These are phyloP conservation scores for Hypomontagnella submonticulosa DNA, from an alignment of 495 filamentous ascomycete species.

Conservation along the genomic window DNA sequence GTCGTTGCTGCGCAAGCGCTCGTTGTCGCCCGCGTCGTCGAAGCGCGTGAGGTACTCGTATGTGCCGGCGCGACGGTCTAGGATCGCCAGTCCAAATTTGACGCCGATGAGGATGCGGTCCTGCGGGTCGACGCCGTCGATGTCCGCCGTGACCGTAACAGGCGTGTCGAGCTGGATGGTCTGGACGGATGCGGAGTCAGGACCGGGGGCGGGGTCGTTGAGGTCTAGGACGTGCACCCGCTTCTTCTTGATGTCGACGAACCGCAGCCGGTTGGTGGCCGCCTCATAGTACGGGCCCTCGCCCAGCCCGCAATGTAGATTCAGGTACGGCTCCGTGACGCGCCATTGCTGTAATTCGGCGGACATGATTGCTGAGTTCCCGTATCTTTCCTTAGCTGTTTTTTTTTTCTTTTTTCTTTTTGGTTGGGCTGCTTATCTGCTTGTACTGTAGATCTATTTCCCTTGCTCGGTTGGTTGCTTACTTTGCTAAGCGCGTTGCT, in stretches of 20 bases:
- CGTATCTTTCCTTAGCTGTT: background rate
- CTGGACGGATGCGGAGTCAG: conserved; percentile 64
- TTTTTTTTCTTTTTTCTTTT: conserved; percentile 12
- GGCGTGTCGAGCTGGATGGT: conserved; percentile 72
- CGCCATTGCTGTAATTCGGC: conserved; percentile 54
- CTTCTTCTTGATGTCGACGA: conserved; percentile 87
- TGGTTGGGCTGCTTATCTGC: background rate
- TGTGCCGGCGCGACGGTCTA: conserved; percentile 70
- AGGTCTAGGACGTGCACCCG: conserved; percentile 80
- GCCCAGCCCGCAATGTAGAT: conserved; percentile 76
- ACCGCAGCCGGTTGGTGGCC: conserved; percentile 76
- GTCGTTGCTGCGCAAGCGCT: conserved; percentile 76
- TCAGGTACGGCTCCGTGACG: conserved; percentile 75
- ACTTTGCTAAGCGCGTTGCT: conserved; percentile 11
- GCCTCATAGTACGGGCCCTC: conserved; percentile 86
- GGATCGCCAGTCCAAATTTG: conserved; percentile 81
- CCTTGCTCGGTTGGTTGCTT: conserved; percentile 20
- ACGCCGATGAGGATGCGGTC: conserved; percentile 78
- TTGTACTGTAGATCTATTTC: background rate
- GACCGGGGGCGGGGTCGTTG: conserved; percentile 57
- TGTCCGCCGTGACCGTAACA: conserved; percentile 86
- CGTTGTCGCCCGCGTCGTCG: conserved; percentile 56
- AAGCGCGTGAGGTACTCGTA: conserved; percentile 60
- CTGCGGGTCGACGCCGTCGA: conserved; percentile 71
- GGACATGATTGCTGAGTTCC: conserved; percentile 13